These are phyloP conservation scores for Artemisia argyi DNA, from an alignment of 129 eudicot genomes.

Conservation along the genomic window DNA sequence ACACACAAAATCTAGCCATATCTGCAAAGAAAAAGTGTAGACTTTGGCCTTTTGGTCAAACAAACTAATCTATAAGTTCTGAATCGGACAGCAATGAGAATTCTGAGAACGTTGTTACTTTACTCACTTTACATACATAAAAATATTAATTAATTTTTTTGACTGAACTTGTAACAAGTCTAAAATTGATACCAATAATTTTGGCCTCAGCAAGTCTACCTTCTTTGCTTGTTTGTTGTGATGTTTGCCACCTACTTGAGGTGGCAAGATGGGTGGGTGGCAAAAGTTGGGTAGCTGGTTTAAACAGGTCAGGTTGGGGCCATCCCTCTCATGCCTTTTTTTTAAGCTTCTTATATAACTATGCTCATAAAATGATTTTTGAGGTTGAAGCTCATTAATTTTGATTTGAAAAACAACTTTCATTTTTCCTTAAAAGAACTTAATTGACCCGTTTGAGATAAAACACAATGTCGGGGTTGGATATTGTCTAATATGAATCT, in stretches of 20 bases:
- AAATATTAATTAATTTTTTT: neutral
- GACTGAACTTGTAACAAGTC: too few relatives aligned
- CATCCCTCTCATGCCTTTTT: too few relatives aligned
- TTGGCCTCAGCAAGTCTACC: neutral
- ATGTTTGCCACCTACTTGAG: neutral
- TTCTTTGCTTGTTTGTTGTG: neutral
- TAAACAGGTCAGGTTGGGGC: too few relatives aligned
- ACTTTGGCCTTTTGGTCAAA: conserved; percentile 10
- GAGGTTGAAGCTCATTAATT: neutral
- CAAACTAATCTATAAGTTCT: neutral
- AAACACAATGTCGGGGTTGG: too few relatives aligned
- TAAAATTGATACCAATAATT: too few relatives aligned
- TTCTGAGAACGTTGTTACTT: neutral
- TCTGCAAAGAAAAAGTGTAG: neutral
- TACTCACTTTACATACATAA: neutral
- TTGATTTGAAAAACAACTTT: neutral
- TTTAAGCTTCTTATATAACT: too few relatives aligned
- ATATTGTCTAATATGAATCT: too few relatives aligned
- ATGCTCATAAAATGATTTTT: too few relatives aligned
- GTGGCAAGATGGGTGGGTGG: too few relatives aligned
- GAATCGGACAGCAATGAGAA: neutral
- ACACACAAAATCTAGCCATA: neutral
- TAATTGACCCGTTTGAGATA: too few relatives aligned
- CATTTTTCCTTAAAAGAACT: too few relatives aligned
- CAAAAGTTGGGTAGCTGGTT: too few relatives aligned